Evolutionary conservation across 345 rosid genomes (phyloP).

Genomic region (Brassica juncea): DNA sequence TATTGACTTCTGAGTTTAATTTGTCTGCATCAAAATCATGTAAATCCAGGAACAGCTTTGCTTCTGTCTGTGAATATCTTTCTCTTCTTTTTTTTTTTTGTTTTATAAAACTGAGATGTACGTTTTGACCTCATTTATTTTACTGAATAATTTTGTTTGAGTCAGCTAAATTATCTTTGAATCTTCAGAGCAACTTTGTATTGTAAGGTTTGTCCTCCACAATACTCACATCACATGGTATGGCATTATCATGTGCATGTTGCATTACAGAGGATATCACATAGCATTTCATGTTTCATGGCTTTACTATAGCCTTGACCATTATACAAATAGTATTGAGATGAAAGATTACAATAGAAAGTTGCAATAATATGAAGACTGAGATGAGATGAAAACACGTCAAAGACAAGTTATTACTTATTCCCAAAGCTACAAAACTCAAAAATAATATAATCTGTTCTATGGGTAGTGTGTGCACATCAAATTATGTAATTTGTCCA

Average conservation of each 20-base stretch:
- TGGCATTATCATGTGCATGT: constrained; percentile 5
- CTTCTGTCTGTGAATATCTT: constrained; percentile 33
- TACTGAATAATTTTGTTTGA: constrained; percentile 23
- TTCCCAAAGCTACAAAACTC: background rate
- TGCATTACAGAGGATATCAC: background rate
- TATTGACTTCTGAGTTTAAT: constrained; percentile 31
- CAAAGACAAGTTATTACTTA: background rate
- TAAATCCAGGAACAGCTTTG: constrained; percentile 37
- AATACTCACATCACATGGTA: constrained; percentile 5
- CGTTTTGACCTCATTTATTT: constrained; percentile 26
- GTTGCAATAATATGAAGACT: background rate
- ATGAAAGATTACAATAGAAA: background rate
- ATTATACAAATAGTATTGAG: background rate
- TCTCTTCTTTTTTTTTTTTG: background rate
- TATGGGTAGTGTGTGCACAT: constrained; percentile 30
- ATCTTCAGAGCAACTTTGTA: background rate
- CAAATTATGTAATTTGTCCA: background rate
- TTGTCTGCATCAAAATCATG: constrained; percentile 27
- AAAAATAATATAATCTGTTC: background rate
- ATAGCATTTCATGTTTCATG: background rate
- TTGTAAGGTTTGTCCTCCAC: background rate
- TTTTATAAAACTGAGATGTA: constrained; percentile 18
- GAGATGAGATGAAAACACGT: background rate
- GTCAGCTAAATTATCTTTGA: background rate
- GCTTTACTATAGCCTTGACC: background rate